Evolutionary conservation across 2,329 filamentous ascomycete genomes (phyloP), one percentile per base, ranked within the genome.

Genomic region (Stenocarpella maydis): DNA sequence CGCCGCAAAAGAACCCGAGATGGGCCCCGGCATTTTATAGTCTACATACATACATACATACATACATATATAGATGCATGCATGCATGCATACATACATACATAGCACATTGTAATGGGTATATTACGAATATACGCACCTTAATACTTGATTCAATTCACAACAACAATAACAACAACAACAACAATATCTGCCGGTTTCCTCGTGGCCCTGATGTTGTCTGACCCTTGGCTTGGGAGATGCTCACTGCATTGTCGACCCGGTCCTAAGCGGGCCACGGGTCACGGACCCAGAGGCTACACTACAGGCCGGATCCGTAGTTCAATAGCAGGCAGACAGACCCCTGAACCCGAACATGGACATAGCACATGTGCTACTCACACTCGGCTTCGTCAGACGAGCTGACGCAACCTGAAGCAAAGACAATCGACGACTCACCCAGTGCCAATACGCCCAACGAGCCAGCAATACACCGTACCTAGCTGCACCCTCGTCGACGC

Each of bases 51-150:
- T 37, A 19, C 53, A 41, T 41, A 28, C 41, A 55, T 67, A 69
- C 28, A 69, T 77, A 24, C 14, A 63, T 26, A 55, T 14, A 55
- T 37, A 19, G 34, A 41, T 41, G 43, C 41, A 55, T 67, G 66
- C 28, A 69, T 24, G 41, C 14, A 63, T 26, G 39, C n/a, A 55
- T 37, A 19, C 53, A 41, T 41, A 28, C 41, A 55, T 67, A 69
- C 28, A 69, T 77, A 24, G 68, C 67, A 63, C 69, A 70, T 53
- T 68, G 67, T 61, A 69, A 70, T 50, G 47, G 69, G 47, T 72
- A 72, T 67, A 69, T 71, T 34, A 67, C 24, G 43, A 55, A 69
- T 69, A 65, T 50, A 67, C 45, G 26, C 49, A 37, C 24, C 47
- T 34, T 67, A 39, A 58, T 68, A 64, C 34, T 71, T n/a, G n/a